Evolutionary conservation across 169 alveolate species (phyloP), one percentile per base, ranked within the genome.

Genomic region (Plasmodium gonderi): DNA sequence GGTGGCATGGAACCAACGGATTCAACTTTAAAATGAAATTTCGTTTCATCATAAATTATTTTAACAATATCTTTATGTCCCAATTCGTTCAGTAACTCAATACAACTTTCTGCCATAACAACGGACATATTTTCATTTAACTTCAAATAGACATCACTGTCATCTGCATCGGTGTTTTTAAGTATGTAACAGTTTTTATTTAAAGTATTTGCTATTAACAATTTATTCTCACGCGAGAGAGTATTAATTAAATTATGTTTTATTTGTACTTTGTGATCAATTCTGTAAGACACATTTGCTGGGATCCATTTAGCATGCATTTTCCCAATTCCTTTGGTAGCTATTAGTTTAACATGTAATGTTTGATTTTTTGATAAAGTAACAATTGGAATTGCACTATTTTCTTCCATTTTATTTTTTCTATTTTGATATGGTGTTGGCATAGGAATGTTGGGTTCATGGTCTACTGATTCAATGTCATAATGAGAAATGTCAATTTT

Each of bases 281-380:
- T 95, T 90, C 96, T 91, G 90, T 95, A 96, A 44, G 99, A 97
- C 9, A 98, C 98, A 82, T 98, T 96, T 1, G 98, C 99, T 3
- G 99, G 99, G 51, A 98, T 96, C 99, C 99, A 98, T 92, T 98
- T 98, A 2, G 99, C 99, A 95, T 98, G 99, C 94, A 97, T 97
- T 92, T 98, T 98, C 3, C 99, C 99, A 26, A 98, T 97, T 17
- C 99, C 99, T 96, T 98, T 98, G 67, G 98, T 96, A 1, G 99
- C 99, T 31, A 98, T 98, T 91, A 98, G 91, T 81, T 98, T 97
- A 97, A 97, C 96, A 95, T 97, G 97, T 76, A 98, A 92, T 31
- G 97, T 92, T 95, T 98, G 98, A 65, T 98, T 98, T 81, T 98
- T 97, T 76, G 97, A 97, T 31, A 98, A 96, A 76, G 98, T 98